Evolutionary conservation across 2,329 filamentous ascomycete genomes (phyloP), one percentile per base, ranked within the genome.

Genomic region (Ophiocordyceps polyrhachis-furcata): DNA sequence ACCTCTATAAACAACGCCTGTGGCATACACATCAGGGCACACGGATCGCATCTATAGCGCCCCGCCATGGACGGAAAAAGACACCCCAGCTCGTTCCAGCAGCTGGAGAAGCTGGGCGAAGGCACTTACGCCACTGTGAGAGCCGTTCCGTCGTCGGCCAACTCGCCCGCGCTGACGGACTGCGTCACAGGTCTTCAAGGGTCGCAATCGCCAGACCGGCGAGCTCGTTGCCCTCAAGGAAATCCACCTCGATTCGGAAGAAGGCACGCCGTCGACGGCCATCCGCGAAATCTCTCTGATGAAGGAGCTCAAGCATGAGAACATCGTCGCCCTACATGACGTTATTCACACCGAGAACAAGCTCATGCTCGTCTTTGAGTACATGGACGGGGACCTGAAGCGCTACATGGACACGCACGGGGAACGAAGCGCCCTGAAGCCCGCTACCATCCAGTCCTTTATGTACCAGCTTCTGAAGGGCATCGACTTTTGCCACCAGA

Each of bases 331-430:
- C 47, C 79, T 98, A 5, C 86, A 96, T 72, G 91, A 98, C 71
- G 91, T 98, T 46, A 96, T 98, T 56, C 91, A 98, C 64, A 98
- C 91, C 47, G 91, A 98, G 69, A 98, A 96, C 67, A 98, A 98
- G 63, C 78, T 98, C 47, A 98, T 98, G 91, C 79, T 98, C 38
- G 91, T 98, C 11, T 98, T 98, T 55, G 91, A 98, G 63, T 94
- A 81, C 64, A 95, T 98, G 89, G 91, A 98, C 64, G 87, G 88
- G 60, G 91, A 98, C 58, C 69, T 98, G 12, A 98, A 98, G 70
- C 86, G 93, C 59, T 96, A 95, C 65, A 98, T 98, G 91, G 91
- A 98, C 61, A 84, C 81, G 7, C 74, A 87, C 47, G 87, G 88
- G 56, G 86, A 95, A 54, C 76, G 87, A 44, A 89, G 91, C 49